A percentile compares a stretch with the other conserved stretches of the same genome.
phyloP scores from a whole-genome alignment of 169 alveolate genomes.

The Condylostoma magnum region DNA sequence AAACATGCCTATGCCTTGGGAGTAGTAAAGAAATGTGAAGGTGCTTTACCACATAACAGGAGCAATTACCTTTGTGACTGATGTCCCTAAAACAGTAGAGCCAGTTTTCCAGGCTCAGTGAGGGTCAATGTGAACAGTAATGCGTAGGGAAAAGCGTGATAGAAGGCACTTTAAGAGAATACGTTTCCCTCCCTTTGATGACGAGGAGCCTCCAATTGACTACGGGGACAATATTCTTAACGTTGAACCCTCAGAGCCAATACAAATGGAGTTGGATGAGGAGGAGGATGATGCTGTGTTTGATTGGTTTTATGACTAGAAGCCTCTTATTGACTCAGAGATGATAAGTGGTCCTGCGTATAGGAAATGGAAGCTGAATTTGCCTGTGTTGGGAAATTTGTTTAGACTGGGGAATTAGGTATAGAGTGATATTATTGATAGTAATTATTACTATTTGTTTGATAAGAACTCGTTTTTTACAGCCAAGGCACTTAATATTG shows the following conservation, averaged over 20 bases:
- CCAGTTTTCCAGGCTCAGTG: conserved; percentile 99
- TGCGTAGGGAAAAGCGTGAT: conserved; percentile 99
- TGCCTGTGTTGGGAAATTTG: conserved; percentile 96
- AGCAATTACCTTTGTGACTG: conserved; percentile 99
- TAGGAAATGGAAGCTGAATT: conserved; percentile 92
- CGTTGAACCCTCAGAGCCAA: conserved; percentile 98
- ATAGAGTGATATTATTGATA: conserved; percentile 94
- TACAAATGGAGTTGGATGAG: conserved; percentile 97
- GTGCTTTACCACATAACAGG: conserved; percentile 99
- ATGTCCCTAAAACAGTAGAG: conserved; percentile 98
- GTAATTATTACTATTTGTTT: conserved; percentile 96
- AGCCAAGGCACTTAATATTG: conserved; percentile 99
- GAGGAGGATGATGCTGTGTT: conserved; percentile 98
- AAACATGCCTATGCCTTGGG: conserved; percentile 99
- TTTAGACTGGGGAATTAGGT: conserved; percentile 97
- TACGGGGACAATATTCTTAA: conserved; percentile 98
- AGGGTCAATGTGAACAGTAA: conserved; percentile 99
- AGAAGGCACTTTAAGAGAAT: conserved; percentile 99
- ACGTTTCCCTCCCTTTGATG: conserved; percentile 99
- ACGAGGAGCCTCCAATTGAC: conserved; percentile 99
- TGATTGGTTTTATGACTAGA: conserved; percentile 97
- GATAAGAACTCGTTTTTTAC: conserved; percentile 96
- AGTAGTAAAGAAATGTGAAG: conserved; percentile 93
- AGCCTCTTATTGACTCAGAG: conserved; percentile 80
- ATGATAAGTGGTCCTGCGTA: conserved; percentile 91